Evolutionary conservation across 2,329 filamentous ascomycete species (phyloP), one percentile per base, ranked within the genome.

Genomic region (Orbilia brochopaga): DNA sequence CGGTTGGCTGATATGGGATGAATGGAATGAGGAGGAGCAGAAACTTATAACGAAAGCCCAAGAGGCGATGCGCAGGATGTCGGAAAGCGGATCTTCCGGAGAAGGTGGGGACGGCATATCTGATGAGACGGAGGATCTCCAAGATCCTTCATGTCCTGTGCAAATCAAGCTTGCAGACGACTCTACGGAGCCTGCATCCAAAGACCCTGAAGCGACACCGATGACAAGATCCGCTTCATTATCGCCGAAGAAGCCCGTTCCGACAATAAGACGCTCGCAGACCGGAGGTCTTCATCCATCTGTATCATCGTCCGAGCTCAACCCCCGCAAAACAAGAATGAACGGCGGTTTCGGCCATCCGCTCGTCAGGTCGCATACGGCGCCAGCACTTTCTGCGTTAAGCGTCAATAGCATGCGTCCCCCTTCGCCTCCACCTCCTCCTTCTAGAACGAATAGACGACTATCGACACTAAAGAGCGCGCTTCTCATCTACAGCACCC

Each of bases 1-100:
- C 17, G 92, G 92, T 13, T 99, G 93, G 93, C 82, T 91, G 15
- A 79, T 97, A 7, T 96, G 92, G 90, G 93, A 97, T 87, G 48
- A 65, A 69, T 74, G 65, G 74, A 73, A 69, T 23, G 73, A 73
- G 40, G 59, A 67, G 32, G 64, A 74, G 50, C 70, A 70, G 32
- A 56, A 60, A 21, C 46, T 56, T 2, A 24, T 72, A 21, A 50
- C 48, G 4, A 56, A 60, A 30, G 24, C 56, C 7, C 67, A 56
- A 42, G n/a, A 56, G 44, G 19, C 19, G n/a, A 54, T 37, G 27
- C 27, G 19, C 11, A 32, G 35, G n/a, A n/a, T n/a, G 19, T 37
- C 44, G 10, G 17, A 40, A 40, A 24, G 54, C 5, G 53, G 42
- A 21, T 40, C 19, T 5, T 55, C 54, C 11, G 37, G n/a, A 24